A percentile compares a stretch with the other conserved stretches of the same genome.
phyloP scores from a whole-genome alignment of 306 rosid species.

The Medicago ruthenica region DNA sequence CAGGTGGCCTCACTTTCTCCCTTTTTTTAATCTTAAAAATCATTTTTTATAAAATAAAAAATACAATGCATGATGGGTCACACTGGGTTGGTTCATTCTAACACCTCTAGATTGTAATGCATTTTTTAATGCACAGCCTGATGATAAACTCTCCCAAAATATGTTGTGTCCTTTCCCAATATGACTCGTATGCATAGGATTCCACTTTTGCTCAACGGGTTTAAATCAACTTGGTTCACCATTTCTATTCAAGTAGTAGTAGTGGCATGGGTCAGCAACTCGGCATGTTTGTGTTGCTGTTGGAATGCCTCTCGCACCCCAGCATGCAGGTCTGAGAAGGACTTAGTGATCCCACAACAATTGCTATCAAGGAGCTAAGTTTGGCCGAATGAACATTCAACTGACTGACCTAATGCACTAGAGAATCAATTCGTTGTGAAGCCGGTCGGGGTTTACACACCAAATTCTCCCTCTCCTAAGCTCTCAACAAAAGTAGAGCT shows the following conservation, averaged over 20 bases:
- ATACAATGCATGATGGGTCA: neutral
- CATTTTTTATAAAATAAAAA: neutral
- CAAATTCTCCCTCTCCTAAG: neutral
- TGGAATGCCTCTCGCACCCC: neutral
- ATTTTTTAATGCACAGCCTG: neutral
- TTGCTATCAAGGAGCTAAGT: neutral
- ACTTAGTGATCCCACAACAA: neutral
- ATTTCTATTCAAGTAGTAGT: neutral
- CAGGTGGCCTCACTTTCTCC: neutral
- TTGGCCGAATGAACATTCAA: neutral
- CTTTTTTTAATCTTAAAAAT: neutral
- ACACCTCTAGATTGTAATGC: neutral
- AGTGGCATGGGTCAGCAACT: neutral
- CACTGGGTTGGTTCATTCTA: neutral
- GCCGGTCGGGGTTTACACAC: neutral
- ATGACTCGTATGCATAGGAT: neutral
- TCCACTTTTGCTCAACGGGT: neutral
- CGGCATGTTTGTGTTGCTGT: neutral
- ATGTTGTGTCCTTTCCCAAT: neutral
- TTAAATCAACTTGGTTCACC: neutral
- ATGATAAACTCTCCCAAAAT: neutral
- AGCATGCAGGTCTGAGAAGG: neutral
- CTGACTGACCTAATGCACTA: neutral
- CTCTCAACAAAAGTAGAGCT: neutral
- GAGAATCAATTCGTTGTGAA: neutral